Evolutionary conservation across 2,329 filamentous ascomycete species (phyloP).

Genomic region (Teratosphaeria zuluensis): DNA sequence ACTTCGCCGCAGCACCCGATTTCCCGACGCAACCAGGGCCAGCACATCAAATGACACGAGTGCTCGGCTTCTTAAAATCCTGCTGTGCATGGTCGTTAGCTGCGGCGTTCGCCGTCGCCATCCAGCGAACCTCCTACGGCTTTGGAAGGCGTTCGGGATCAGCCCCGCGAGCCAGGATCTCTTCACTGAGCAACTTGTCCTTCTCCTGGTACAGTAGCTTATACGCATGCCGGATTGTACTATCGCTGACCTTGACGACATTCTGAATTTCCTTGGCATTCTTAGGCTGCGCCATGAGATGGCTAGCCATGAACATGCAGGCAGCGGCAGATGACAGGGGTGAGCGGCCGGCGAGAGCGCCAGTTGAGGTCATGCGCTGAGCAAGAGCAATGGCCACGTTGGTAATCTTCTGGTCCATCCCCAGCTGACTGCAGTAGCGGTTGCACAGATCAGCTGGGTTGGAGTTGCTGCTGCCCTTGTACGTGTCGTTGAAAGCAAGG

Average conservation of each 20-base stretch:
- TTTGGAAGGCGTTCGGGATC: conserved; percentile 61
- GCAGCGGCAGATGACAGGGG: conserved; percentile 89
- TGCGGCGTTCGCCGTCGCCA: not conserved
- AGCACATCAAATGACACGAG: not conserved
- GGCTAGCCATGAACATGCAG: conserved; percentile 91
- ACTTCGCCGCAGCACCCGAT: not conserved
- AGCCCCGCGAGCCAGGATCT: conserved; percentile 57
- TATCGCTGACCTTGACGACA: conserved; percentile 85
- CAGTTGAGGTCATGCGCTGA: conserved; percentile 63
- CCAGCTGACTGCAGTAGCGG: conserved; percentile 80
- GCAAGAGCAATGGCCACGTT: conserved; percentile 74
- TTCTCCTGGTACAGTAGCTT: conserved; percentile 71
- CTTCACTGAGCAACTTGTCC: conserved; percentile 62
- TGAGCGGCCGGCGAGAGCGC: conserved; percentile 81
- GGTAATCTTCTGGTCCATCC: conserved; percentile 63
- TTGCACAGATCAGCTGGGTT: conserved; percentile 53
- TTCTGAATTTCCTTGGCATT: conserved; percentile 76
- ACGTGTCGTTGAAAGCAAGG: conserved; percentile 21
- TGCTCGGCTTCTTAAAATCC: not conserved
- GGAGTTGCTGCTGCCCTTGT: conserved; percentile 20
- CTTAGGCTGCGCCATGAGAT: conserved; percentile 70
- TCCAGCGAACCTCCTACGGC: conserved; percentile 8
- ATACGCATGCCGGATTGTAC: conserved; percentile 93
- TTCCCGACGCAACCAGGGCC: not conserved
- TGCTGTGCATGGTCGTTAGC: not conserved